phyloP scores from a whole-genome alignment of 257 asterid genomes.

The Solanum commersonii region DNA sequence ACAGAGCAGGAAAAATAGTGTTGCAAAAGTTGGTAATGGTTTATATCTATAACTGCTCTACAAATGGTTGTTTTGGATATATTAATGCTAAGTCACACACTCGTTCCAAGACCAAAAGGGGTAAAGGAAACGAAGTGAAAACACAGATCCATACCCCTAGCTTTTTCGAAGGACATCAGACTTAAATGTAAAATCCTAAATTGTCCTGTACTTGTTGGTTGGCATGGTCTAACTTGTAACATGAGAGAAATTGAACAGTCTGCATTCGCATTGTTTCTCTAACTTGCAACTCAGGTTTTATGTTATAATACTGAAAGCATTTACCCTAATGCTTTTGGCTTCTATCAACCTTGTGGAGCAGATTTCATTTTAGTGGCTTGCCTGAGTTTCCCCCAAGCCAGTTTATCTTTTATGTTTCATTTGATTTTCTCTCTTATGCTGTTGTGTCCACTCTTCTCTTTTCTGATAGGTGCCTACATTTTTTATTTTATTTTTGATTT shows the following conservation, averaged over 20 bases:
- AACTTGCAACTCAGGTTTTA: not conserved
- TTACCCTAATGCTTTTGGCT: not conserved
- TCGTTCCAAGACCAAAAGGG: not conserved
- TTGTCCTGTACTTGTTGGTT: not conserved
- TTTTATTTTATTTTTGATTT: not conserved
- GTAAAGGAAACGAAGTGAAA: not conserved
- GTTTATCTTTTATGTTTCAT: not conserved
- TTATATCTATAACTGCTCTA: not conserved
- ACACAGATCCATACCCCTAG: not conserved
- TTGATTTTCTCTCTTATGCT: not conserved
- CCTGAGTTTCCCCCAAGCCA: not conserved
- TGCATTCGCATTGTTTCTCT: not conserved
- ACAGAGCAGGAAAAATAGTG: not conserved
- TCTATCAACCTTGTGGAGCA: not conserved
- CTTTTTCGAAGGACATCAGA: not conserved
- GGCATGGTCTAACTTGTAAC: not conserved
- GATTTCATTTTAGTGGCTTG: not conserved
- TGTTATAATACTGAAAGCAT: not conserved
- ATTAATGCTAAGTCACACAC: not conserved
- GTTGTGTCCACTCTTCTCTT: not conserved
- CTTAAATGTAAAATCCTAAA: not conserved
- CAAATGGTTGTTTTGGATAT: not conserved
- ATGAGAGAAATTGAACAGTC: not conserved
- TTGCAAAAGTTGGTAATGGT: not conserved
- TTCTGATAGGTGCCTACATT: not conserved